Evolutionary conservation across 2,329 filamentous ascomycete species (phyloP), one percentile per base, ranked within the genome.

Genomic region (Lachnellula occidentalis): DNA sequence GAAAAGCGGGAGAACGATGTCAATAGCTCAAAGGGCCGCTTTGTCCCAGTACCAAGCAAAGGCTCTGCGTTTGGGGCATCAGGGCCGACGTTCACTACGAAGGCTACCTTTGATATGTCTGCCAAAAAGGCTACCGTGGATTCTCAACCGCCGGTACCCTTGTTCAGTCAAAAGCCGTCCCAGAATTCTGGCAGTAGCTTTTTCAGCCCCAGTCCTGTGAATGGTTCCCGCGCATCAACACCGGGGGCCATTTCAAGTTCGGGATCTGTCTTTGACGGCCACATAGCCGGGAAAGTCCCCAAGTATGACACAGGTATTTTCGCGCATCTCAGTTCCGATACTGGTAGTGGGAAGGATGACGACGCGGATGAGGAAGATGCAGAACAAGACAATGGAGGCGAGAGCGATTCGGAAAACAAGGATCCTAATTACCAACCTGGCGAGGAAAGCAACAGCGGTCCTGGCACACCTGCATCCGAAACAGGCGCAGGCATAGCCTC

Each of bases 321-420:
- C 63, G 77, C 76, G 22, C 79, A 84, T 60, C 73, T 85, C 15
- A 51, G 56, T 21, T 54, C 53, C 3, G 77, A 77, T 49, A 71
- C 67, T 6, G 75, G 79, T 58, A 74, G 71, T 57, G 74, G 48
- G 1, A 53, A 76, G 54, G 69, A 73, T 17, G 75, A 74, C 19
- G 71, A 74, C 15, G 70, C 73, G 50, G 65, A 68, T 4, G 76
- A 73, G 19, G 72, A 71, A 41, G 74, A 76, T 54, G 73, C 74
- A 53, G 70, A 68, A 24, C 72, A 67, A 19, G 71, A 74, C 57
- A 75, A 72, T 51, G 72, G 76, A 36, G 75, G 74, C 53, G 71
- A 71, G 9, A 75, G 72, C 53, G 71, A 69, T 51, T 72, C 54
- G 12, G 60, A 65, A 54, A 66, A 64, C 19, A 65, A 65, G 27